Evolutionary conservation across 1,139 yeast species (phyloP), one percentile per base, ranked within the genome.

Genomic region (Debaryomyces coudertii): DNA sequence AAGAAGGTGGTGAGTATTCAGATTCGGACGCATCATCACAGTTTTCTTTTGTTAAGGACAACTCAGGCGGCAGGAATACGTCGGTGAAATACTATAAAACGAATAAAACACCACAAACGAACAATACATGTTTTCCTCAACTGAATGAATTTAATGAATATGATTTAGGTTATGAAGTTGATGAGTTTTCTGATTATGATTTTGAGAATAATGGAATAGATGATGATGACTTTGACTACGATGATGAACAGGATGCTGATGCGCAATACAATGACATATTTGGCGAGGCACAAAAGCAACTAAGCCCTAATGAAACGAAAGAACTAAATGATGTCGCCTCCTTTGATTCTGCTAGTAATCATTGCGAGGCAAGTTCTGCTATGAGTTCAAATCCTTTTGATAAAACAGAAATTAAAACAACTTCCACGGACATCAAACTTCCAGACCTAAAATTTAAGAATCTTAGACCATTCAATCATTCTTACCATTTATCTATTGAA

Each of bases 1-100:
- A 41, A 5, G 44, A 46, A 20, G 41, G 44, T 14, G 55, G 56
- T 11, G 56, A 52, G 16, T 58, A 55, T 33, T 59, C 54, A 2
- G 65, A 61, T 14, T 66, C 70, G 4, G 69, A 65, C 28, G 42
- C 67, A 7, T 66, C 76, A 1, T 76, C 82, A 1, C 80, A 76
- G 47, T 83, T 83, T 55, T 82, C 87, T 0, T 83, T 83, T 55
- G 84, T 82, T 38, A 69, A 74, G 46, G 82, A 79, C 47, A 66
- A 67, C 44, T 69, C 69, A 12, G 79, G 81, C 18, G 88, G 87
- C 2, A 64, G 88, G 54, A 83, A 83, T 50, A 75, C 83, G 0
- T 82, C 87, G 0, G 78, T 82, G 8, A 80, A 82, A 54, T 83
- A 83, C 55, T 83, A 83, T 53, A 79, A 79, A 48, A 77, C 68